Base-by-base conservation (phyloP, 257 asterid species). In the Verbena officinalis region DNA sequence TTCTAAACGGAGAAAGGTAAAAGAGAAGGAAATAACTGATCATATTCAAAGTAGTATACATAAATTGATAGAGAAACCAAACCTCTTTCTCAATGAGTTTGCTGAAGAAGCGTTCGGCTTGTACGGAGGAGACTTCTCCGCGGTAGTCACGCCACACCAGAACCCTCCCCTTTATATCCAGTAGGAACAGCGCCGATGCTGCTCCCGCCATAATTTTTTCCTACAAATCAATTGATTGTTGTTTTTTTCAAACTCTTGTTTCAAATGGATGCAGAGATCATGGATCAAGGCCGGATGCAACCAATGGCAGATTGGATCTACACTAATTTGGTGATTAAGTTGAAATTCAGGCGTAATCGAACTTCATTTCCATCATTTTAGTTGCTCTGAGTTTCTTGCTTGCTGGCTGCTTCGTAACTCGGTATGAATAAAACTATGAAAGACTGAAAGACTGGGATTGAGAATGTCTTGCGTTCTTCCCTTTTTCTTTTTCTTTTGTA, bases 161-260 rank as follows among this genome's bases (percentile, higher is more conserved):
- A 65, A 92, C 91, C 52, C 88, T 86, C 72, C 98, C 98, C 75
- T 87, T 93, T 43, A 90, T 87, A 70, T 93, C 98, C 51, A 93
- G 84, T 62, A 93, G 97, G 98, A 93, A 93, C 86, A 93, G 95
- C 89, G 98, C 97, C 64, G 98, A 93, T 65, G 97, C 97, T 82
- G 98, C 98, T 78, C 95, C 97, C 59, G 97, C 87, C 98, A 93
- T 93, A 59, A 59, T n/a, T 51, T 62, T 9, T 7, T 9, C 19
- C 53, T 21, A 62, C 51, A 62, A 42, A 55, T 36, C 43, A 62
- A 74, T 34, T 56, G 59, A 44, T 42, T 52, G n/a, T n/a, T n/a
- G n/a, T n/a, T n/a, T 12, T n/a, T 70, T 38, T 36, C 40, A 64
- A 59, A 42, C 23, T 30, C 23, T 20, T 59, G 77, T 50, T 65